phyloP scores from a whole-genome alignment of 257 asterid species.

The Jasminum sambac region DNA sequence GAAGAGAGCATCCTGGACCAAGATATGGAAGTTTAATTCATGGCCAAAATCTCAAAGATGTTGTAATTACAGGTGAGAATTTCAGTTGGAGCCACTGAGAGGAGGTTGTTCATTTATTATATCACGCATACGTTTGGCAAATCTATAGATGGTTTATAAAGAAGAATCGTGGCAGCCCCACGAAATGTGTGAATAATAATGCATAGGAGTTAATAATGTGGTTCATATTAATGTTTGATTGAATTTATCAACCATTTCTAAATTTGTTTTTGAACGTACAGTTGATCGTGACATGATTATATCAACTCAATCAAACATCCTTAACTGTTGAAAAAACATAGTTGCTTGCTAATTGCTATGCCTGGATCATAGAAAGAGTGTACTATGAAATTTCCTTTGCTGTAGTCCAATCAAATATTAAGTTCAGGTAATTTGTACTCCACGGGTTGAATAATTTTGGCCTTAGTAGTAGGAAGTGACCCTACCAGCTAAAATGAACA shows the following conservation, averaged over 20 bases:
- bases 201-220: too few relatives aligned
- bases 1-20: conserved; percentile 79
- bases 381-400: neutral
- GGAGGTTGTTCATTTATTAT: neutral
- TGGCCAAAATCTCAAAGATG: conserved; percentile 76
- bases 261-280: too few relatives aligned
- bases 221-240: too few relatives aligned
- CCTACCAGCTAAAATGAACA: neutral
- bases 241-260: too few relatives aligned
- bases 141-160: too few relatives aligned
- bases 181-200: too few relatives aligned
- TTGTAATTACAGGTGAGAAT: conserved; percentile 64
- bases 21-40: conserved; percentile 80
- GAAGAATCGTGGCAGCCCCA: too few relatives aligned
- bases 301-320: neutral
- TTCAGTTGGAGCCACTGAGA: conserved; percentile 7
- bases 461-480: neutral
- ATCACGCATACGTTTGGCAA: too few relatives aligned
- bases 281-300: neutral
- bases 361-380: neutral
- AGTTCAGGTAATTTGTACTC: neutral
- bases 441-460: neutral
- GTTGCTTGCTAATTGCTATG: neutral
- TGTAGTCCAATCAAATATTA: neutral
- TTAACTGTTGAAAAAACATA: neutral